Percentiles rank a stretch among this genome's conserved stretches.
Conservation (phyloP, 2,329 filamentous ascomycete genomes). For the Thermothelomyces thermophilus region DNA sequence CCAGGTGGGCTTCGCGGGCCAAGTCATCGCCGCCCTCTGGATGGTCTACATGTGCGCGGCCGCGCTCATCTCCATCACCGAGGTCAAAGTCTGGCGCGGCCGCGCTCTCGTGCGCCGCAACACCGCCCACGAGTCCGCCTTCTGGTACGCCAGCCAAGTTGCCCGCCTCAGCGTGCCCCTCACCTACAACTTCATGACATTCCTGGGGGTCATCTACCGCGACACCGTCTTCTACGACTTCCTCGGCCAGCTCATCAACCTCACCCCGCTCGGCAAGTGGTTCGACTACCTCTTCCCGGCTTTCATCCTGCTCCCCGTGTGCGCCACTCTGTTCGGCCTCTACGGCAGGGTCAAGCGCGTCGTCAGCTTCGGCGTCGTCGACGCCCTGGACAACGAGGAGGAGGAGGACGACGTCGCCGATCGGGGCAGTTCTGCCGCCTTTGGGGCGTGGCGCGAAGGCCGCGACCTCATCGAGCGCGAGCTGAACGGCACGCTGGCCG, state of each 20-base stretch:
- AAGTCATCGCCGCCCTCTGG: slow-evolving; percentile 79
- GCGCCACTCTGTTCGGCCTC: slow-evolving; percentile 79
- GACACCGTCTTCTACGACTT: slow-evolving; percentile 84
- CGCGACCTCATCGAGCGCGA: slow-evolving; percentile 86
- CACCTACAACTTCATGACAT: slow-evolving; percentile 93
- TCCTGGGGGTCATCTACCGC: slow-evolving; percentile 68
- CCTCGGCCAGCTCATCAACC: slow-evolving; percentile 72
- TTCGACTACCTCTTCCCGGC: slow-evolving; percentile 88
- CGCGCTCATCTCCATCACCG: slow-evolving; percentile 78
- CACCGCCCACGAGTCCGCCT: slow-evolving; percentile 86
- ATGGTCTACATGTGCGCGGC: slow-evolving; percentile 94
- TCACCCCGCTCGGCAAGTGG: slow-evolving; percentile 73
- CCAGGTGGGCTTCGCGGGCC: slow-evolving; percentile 78
- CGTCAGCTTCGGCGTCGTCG: slow-evolving; percentile 66
- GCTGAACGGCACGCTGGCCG: slow-evolving; percentile 56
- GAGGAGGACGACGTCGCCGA: slow-evolving; percentile 50
- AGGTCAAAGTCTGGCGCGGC: slow-evolving; percentile 97
- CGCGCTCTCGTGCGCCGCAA: slow-evolving; percentile 83
- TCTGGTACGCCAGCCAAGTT: slow-evolving; percentile 92
- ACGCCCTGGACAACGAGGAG: slow-evolving; percentile 68
- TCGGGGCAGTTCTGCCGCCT: slow-evolving; percentile 53
- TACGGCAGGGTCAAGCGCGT: slow-evolving; percentile 74
- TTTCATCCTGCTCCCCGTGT: slow-evolving; percentile 77
- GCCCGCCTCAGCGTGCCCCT: slow-evolving; percentile 89
- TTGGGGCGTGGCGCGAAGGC: slow-evolving; percentile 85